These are phyloP conservation scores for Fusarium abutilonis DNA, from an alignment of 2,329 filamentous ascomycete species.

Conservation along the genomic window DNA sequence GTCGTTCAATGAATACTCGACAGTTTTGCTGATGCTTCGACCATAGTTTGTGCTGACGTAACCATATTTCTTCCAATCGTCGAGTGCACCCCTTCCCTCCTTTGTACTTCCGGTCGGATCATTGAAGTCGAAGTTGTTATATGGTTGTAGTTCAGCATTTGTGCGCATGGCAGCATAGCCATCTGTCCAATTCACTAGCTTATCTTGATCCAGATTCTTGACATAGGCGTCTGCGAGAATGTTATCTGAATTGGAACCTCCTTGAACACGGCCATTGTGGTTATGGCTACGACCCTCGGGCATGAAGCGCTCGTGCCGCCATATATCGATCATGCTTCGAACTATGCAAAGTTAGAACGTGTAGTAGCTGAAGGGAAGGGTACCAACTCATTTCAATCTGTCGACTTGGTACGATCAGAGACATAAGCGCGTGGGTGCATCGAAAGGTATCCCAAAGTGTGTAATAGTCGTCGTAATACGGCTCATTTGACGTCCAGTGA, in stretches of 20 bases:
- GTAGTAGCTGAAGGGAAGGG: not conserved
- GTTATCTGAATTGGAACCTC: slow-evolving; percentile 69
- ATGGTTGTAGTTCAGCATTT: slow-evolving; percentile 64
- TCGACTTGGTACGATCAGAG: slow-evolving; percentile 60
- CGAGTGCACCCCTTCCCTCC: slow-evolving; percentile 66
- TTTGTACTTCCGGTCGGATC: slow-evolving; percentile 62
- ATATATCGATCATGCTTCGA: slow-evolving; percentile 67
- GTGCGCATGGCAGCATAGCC: slow-evolving; percentile 64
- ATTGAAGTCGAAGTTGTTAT: slow-evolving; percentile 59
- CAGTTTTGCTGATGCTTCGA: slow-evolving; percentile 63
- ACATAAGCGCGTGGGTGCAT: slow-evolving; percentile 60
- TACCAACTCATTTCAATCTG: slow-evolving; percentile 59
- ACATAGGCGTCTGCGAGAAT: slow-evolving; percentile 69
- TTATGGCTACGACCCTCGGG: slow-evolving; percentile 65
- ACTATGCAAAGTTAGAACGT: slow-evolving; percentile 43
- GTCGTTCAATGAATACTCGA: slow-evolving; percentile 69
- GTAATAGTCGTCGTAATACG: slow-evolving; percentile 69
- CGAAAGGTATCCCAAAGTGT: slow-evolving; percentile 66
- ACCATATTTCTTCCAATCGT: slow-evolving; percentile 66
- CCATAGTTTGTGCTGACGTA: slow-evolving; percentile 65
- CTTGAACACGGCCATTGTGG: slow-evolving; percentile 67
- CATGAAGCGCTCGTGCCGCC: slow-evolving; percentile 63
- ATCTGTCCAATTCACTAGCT: slow-evolving; percentile 64
- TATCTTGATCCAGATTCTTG: slow-evolving; percentile 52
- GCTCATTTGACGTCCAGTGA: slow-evolving; percentile 62